These are phyloP conservation scores for Trichocomaceae sp. DNA, from an alignment of 2,329 filamentous ascomycete genomes.

Conservation along the genomic window DNA sequence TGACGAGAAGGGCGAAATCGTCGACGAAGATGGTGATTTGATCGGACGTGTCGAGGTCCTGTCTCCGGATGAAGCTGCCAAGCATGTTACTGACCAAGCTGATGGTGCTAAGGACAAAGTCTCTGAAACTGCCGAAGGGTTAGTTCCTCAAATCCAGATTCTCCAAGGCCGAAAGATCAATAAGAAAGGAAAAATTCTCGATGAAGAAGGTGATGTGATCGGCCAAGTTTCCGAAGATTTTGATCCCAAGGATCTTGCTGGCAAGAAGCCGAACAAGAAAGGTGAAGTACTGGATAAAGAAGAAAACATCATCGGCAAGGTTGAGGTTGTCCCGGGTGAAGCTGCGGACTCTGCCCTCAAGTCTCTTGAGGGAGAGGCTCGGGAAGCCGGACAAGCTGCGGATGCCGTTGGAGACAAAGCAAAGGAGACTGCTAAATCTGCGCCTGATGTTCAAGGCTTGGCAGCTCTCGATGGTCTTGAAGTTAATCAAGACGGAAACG, in stretches of 20 bases:
- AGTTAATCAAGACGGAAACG: conserved; percentile 25
- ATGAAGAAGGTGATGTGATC: conserved; percentile 35
- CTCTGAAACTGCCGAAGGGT: conserved; percentile 27
- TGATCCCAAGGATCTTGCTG: conserved; percentile 34
- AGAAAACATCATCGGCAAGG: conserved; percentile 28
- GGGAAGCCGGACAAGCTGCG: conserved; percentile 22
- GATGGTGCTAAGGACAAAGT: conserved; percentile 23
- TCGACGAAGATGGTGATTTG: conserved; percentile 32
- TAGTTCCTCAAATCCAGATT: conserved; percentile 13
- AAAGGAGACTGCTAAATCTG: background rate
- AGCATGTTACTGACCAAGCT: conserved; percentile 20
- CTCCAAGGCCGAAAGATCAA: conserved; percentile 11
- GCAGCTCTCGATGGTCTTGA: conserved; percentile 20
- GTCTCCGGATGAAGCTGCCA: conserved; percentile 22
- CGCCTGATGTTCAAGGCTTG: background rate
- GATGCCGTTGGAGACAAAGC: conserved; percentile 22
- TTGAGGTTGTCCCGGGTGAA: conserved; percentile 14
- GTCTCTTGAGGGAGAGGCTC: conserved; percentile 29
- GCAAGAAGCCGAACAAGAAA: conserved; percentile 37
- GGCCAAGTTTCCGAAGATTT: conserved; percentile 34
- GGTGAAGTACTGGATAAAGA: conserved; percentile 39
- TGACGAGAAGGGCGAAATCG: conserved; percentile 31
- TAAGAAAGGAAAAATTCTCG: conserved; percentile 43
- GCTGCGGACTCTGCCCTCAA: conserved; percentile 11
- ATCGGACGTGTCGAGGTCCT: conserved; percentile 21